Conservation (phyloP, 345 rosid genomes). For the Chamaenerion angustifolium region DNA sequence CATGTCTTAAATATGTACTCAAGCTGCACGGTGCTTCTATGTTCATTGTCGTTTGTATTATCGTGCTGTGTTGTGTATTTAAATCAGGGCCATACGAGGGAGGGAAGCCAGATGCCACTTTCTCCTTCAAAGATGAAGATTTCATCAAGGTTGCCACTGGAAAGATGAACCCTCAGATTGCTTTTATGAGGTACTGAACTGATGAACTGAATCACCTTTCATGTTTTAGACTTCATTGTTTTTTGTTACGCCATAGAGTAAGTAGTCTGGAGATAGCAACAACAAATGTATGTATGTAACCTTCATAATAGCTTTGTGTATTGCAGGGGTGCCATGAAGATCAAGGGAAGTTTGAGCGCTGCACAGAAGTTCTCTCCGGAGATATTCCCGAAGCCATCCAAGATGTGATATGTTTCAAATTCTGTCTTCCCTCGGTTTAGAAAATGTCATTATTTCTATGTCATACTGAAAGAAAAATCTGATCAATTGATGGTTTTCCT, state of each 20-base stretch:
- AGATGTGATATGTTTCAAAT: conserved; percentile 37
- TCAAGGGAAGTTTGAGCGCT: conserved; percentile 86
- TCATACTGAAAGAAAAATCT: background rate
- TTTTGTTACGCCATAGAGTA: too few species aligned
- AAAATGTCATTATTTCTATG: background rate
- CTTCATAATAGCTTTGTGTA: too few species aligned
- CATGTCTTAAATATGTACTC: too few species aligned
- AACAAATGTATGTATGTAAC: too few species aligned
- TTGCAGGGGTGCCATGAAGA: conserved; percentile 88
- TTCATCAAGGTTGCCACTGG: conserved; percentile 84
- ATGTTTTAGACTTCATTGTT: too few species aligned
- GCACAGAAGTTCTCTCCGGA: conserved; percentile 96
- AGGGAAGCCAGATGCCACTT: conserved; percentile 78
- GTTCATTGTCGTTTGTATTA: background rate
- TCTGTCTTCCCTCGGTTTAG: background rate
- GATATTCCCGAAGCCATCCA: conserved; percentile 90
- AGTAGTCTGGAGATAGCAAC: too few species aligned
- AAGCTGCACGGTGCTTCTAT: too few species aligned
- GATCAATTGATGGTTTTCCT: too few species aligned
- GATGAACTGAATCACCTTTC: background rate
- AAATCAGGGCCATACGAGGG: conserved; percentile 59
- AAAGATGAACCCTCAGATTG: conserved; percentile 88
- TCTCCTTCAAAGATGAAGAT: conserved; percentile 84
- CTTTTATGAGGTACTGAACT: conserved; percentile 78
- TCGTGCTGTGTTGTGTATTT: background rate